phyloP scores from a whole-genome alignment of 2,329 filamentous ascomycete genomes.

The Periconia sp. region DNA sequence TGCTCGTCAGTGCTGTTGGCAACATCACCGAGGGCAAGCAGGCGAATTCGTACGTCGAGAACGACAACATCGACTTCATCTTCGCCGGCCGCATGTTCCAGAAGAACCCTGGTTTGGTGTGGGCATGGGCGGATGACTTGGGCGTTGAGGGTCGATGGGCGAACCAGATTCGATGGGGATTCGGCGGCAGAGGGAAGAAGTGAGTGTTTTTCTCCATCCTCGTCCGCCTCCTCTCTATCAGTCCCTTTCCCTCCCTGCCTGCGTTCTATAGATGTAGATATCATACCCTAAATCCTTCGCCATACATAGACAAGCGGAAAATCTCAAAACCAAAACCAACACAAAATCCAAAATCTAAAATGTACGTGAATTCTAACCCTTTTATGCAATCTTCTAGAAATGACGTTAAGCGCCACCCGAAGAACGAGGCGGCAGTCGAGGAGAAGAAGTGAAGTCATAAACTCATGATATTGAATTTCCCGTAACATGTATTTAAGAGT shows the following conservation, averaged over 20 bases:
- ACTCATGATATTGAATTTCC: too few relatives aligned
- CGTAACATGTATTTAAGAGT: too few relatives aligned
- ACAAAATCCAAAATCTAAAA: background rate
- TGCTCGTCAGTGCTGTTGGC: slow-evolving; percentile 76
- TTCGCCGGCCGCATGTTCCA: slow-evolving; percentile 76
- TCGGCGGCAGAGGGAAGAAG: slow-evolving; percentile 51
- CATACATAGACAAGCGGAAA: background rate
- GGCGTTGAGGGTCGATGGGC: slow-evolving; percentile 72
- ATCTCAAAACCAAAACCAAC: background rate
- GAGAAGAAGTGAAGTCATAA: background rate
- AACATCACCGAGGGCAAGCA: slow-evolving; percentile 69
- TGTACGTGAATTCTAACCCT: background rate
- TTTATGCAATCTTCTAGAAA: background rate
- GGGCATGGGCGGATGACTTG: slow-evolving; percentile 71
- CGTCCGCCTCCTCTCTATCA: background rate
- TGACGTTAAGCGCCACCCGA: background rate
- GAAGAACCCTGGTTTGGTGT: slow-evolving; percentile 77
- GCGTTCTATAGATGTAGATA: background rate
- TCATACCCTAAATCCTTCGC: background rate
- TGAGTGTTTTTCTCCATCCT: slow-evolving; percentile 15
- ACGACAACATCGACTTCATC: slow-evolving; percentile 63
- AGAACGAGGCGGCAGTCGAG: background rate
- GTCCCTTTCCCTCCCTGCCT: background rate
- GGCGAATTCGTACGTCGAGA: slow-evolving; percentile 50
- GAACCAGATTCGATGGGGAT: slow-evolving; percentile 68